Percentiles rank a stretch among this genome's conserved stretches.
Evolutionary conservation across 805 yeast genomes (phyloP).

Genomic region (Yarrowia phangngaensis): DNA sequence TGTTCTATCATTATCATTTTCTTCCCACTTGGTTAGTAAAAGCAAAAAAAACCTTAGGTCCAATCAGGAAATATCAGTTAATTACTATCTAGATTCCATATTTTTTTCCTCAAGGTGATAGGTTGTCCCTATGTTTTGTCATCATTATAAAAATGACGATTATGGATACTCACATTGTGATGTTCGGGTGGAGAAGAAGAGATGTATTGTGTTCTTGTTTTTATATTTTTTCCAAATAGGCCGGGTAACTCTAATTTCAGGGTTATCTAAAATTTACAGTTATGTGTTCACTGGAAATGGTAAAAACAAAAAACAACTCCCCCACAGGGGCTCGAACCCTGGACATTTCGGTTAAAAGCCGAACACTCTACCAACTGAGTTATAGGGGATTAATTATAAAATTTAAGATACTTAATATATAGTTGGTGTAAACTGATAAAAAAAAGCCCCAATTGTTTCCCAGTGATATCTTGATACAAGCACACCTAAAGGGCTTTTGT

Average conservation of each 20-base stretch:
- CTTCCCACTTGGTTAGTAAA: too few species aligned
- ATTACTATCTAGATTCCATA: constrained; percentile 26
- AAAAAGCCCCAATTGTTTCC: too few species aligned
- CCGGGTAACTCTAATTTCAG: constrained; percentile 17
- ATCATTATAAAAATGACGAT: constrained; percentile 15
- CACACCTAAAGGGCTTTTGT: too few species aligned
- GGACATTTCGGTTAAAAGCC: constrained; percentile 61
- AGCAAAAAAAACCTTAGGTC: neutral
- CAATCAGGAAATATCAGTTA: constrained; percentile 1
- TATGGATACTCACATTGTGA: constrained; percentile 11
- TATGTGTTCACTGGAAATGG: neutral
- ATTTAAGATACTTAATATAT: too few species aligned
- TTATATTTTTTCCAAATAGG: neutral
- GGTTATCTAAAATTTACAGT: constrained; percentile 5
- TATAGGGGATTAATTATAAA: constrained; percentile 29
- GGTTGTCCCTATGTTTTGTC: constrained; percentile 27
- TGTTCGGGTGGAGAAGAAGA: neutral
- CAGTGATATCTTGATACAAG: too few species aligned
- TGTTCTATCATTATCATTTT: too few species aligned
- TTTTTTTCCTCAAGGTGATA: constrained; percentile 18
- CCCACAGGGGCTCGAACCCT: constrained; percentile 61
- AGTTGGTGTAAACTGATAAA: too few species aligned
- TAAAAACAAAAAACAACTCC: constrained; percentile 39
- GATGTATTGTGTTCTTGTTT: neutral
- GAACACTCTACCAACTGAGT: constrained; percentile 66